A percentile compares a stretch with the other conserved stretches of the same genome.
These are phyloP conservation scores for Auriscalpium vulgare DNA, from an alignment of 768 basidiomycete genomes.

Conservation along the genomic window DNA sequence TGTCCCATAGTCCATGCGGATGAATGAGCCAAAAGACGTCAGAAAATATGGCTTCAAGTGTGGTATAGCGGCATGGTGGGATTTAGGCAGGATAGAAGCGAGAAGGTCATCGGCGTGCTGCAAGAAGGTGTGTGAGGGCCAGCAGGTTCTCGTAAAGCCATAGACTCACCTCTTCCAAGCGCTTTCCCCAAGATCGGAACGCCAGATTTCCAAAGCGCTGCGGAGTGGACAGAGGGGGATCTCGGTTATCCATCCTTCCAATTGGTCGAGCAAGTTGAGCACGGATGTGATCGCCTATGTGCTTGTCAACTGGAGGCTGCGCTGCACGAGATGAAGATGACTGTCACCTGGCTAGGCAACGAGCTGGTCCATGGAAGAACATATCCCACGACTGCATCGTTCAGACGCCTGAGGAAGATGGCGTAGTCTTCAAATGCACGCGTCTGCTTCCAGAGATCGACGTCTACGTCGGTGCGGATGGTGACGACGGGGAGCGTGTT, in stretches of 20 bases:
- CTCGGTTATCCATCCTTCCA: conserved; percentile 72
- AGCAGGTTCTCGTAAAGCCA: conserved; percentile 7
- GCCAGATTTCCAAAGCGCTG: conserved; percentile 92
- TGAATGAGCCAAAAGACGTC: conserved; percentile 83
- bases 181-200: conserved; percentile 77
- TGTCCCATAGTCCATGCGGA: conserved; percentile 92
- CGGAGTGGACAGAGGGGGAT: conserved; percentile 64
- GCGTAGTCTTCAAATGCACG: conserved; percentile 67
- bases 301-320: neutral
- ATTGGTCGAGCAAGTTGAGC: conserved; percentile 51
- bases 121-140: neutral
- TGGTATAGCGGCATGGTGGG: conserved; percentile 39
- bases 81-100: conserved; percentile 36
- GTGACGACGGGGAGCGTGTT: conserved; percentile 34
- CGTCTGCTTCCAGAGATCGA: conserved; percentile 63
- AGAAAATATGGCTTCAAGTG: conserved; percentile 73
- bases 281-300: conserved; percentile 13
- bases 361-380: conserved; percentile 35
- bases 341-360: conserved; percentile 18
- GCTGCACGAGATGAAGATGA: conserved; percentile 1
- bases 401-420: conserved; percentile 68
- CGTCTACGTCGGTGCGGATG: conserved; percentile 68
- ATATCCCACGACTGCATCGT: conserved; percentile 67
- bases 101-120: conserved; percentile 52
- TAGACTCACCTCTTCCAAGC: conserved; percentile 61